These are phyloP conservation scores for Pseudogymnoascus sp. DNA, from an alignment of 2,329 filamentous ascomycete species.

Conservation along the genomic window DNA sequence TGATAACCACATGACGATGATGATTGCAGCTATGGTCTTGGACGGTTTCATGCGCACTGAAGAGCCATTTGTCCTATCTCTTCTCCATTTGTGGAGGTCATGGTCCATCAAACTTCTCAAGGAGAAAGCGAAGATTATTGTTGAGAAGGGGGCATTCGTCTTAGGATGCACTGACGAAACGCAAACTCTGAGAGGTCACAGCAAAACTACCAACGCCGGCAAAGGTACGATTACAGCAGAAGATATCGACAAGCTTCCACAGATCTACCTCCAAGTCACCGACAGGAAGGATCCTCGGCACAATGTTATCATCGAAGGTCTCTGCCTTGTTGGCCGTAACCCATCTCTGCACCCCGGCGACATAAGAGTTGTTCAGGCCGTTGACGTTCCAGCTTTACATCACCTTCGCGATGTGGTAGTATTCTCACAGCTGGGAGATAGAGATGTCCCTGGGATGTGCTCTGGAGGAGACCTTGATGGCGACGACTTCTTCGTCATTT, in stretches of 20 bases:
- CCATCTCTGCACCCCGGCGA: constrained; percentile 92
- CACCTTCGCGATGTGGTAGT: constrained; percentile 83
- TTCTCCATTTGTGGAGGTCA: constrained; percentile 76
- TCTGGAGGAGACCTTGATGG: constrained; percentile 94
- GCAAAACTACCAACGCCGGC: constrained; percentile 37
- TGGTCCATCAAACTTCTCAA: constrained; percentile 88
- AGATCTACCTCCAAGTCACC: constrained; percentile 83
- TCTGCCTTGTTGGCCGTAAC: constrained; percentile 83
- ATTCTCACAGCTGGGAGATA: constrained; percentile 73
- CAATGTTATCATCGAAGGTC: constrained; percentile 57
- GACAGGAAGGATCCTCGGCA: constrained; percentile 43
- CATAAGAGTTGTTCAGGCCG: constrained; percentile 76
- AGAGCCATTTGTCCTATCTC: constrained; percentile 76
- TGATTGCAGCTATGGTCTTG: constrained; percentile 65
- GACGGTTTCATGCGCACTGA: constrained; percentile 66
- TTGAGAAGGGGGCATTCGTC: constrained; percentile 78
- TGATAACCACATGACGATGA: constrained; percentile 71
- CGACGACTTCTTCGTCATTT: constrained; percentile 91
- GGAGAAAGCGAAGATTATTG: constrained; percentile 78
- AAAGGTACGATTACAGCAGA: constrained; percentile 25
- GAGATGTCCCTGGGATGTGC: constrained; percentile 85
- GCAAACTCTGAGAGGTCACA: constrained; percentile 63
- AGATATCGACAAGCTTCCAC: constrained; percentile 53
- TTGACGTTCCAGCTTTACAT: constrained; percentile 62
- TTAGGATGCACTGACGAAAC: constrained; percentile 88